phyloP scores from a whole-genome alignment of 768 basidiomycete genomes.

The Ephemerocybe angulata region DNA sequence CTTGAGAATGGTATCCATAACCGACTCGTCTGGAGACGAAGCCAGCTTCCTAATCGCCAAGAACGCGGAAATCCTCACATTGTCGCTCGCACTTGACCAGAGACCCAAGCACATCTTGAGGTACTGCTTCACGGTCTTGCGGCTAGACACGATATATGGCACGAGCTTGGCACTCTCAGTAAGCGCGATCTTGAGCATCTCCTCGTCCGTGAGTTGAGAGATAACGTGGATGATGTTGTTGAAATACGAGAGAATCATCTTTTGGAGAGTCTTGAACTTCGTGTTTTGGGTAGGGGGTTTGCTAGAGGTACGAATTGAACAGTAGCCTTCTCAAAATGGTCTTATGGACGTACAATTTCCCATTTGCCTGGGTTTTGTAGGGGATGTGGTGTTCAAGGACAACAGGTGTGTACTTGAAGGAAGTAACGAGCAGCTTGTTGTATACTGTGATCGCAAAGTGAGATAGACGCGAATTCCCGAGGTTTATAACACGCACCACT shows the following conservation, averaged over 20 bases:
- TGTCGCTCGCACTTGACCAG: conserved; percentile 82
- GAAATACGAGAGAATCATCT: conserved; percentile 86
- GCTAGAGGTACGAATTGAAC: conserved; percentile 36
- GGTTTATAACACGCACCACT: conserved; percentile 47
- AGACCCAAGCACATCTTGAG: conserved; percentile 85
- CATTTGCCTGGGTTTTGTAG: conserved; percentile 75
- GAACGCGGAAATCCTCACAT: conserved; percentile 80
- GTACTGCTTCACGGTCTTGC: conserved; percentile 83
- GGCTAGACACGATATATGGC: conserved; percentile 81
- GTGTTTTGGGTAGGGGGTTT: conserved; percentile 79
- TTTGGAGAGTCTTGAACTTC: conserved; percentile 82
- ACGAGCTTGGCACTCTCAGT: conserved; percentile 84
- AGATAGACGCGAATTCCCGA: conserved; percentile 7
- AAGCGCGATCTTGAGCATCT: conserved; percentile 66
- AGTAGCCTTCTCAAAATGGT: conserved; percentile 4
- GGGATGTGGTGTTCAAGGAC: conserved; percentile 85
- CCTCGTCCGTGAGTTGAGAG: conserved; percentile 66
- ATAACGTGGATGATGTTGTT: conserved; percentile 80
- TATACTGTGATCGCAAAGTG: conserved; percentile 57
- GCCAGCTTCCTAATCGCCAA: conserved; percentile 80
- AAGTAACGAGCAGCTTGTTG: conserved; percentile 83
- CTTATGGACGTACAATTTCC: conserved; percentile 68
- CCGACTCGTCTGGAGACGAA: conserved; percentile 69
- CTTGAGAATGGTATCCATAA: conserved; percentile 84
- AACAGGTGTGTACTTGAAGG: conserved; percentile 87